phyloP scores from a whole-genome alignment of 192 early-diverging fungal genomes.

The Coemansia sp. region DNA sequence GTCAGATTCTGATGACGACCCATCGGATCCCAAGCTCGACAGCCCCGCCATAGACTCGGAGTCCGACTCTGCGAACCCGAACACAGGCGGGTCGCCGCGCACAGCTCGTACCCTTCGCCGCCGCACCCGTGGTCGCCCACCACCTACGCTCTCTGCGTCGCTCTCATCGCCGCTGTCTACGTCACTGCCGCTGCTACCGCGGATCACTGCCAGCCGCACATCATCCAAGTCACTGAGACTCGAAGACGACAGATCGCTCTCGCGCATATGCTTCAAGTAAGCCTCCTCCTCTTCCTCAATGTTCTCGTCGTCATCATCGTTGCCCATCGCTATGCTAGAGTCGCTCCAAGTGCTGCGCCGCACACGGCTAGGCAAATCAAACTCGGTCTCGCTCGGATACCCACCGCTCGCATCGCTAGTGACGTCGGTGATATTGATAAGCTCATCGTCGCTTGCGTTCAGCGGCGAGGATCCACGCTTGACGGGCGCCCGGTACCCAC shows the following conservation, averaged over 20 bases:
- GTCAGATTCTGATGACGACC: constrained; percentile 21
- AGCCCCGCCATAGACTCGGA: background rate
- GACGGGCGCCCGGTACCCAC: background rate
- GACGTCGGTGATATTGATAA: constrained; percentile 52
- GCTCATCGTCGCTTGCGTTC: constrained; percentile 21
- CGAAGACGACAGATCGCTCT: constrained; percentile 31
- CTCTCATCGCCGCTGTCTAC: constrained; percentile 46
- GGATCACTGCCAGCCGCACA: constrained; percentile 17
- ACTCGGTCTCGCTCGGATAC: constrained; percentile 42
- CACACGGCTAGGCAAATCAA: constrained; percentile 22
- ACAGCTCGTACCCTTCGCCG: background rate
- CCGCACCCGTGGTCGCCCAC: constrained; percentile 3
- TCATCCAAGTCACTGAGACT: constrained; percentile 51
- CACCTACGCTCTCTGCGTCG: constrained; percentile 30
- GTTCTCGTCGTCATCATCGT: constrained; percentile 29
- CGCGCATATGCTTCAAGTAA: constrained; percentile 27
- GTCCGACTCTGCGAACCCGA: background rate
- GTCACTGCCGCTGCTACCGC: constrained; percentile 6
- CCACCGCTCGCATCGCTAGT: constrained; percentile 40
- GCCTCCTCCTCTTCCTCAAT: constrained; percentile 39
- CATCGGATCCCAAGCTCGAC: constrained; percentile 1
- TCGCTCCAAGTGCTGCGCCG: constrained; percentile 13
- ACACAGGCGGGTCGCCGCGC: background rate
- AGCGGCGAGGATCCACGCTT: constrained; percentile 12
- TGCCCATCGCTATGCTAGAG: constrained; percentile 15